A percentile compares a stretch with the other conserved stretches of the same genome.
Evolutionary conservation across 2,329 filamentous ascomycete genomes (phyloP).

Genomic region (Rugonectria rugulosa): DNA sequence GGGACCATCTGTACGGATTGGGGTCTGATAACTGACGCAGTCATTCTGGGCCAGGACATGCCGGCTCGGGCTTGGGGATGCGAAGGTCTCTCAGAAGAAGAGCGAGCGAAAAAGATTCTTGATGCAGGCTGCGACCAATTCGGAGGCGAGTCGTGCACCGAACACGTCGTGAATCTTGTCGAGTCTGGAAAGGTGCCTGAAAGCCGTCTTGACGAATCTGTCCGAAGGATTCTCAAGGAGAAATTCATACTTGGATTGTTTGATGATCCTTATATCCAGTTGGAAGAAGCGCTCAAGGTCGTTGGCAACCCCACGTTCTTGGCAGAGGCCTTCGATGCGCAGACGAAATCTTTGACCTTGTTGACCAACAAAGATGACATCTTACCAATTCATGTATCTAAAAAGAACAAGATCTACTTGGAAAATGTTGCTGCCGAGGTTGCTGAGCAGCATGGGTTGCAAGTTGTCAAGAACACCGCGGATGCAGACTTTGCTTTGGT

Average conservation of each 20-base stretch:
- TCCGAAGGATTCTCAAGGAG: conserved; percentile 55
- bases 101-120: conserved; percentile 53
- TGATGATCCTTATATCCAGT: conserved; percentile 58
- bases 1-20: conserved; percentile 62
- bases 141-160: conserved; percentile 57
- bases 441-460: conserved; percentile 37
- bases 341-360: conserved; percentile 30
- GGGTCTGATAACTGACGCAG: conserved; percentile 57
- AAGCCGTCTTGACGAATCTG: conserved; percentile 53
- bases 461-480: conserved; percentile 44
- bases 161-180: conserved; percentile 55
- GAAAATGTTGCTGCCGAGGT: conserved; percentile 27
- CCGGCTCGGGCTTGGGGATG: conserved; percentile 59
- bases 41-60: conserved; percentile 53
- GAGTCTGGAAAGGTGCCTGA: conserved; percentile 50
- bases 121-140: conserved; percentile 62
- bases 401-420: conserved; percentile 32
- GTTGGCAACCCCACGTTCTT: neutral
- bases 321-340: conserved; percentile 19
- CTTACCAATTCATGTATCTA: conserved; percentile 28
- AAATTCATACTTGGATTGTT: conserved; percentile 62
- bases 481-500: conserved; percentile 53
- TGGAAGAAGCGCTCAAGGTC: neutral
- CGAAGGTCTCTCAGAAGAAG: conserved; percentile 51
- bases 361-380: conserved; percentile 35